Evolutionary conservation across 257 asterid genomes (phyloP).

Genomic region (Solanum pinnatisectum): DNA sequence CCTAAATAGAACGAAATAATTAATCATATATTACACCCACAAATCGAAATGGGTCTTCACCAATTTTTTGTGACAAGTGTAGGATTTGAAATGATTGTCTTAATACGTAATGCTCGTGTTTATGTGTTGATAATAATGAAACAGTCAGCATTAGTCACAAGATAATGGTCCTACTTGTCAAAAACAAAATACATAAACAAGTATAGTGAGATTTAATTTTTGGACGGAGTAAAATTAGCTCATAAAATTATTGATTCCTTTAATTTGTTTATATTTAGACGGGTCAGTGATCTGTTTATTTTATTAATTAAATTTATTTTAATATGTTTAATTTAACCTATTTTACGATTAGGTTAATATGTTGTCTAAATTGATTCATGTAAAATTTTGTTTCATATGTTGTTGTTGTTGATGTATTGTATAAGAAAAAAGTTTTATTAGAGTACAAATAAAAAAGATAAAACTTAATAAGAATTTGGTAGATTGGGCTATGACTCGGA

Average conservation of each 20-base stretch:
- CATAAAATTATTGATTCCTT: neutral
- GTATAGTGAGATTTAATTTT: neutral
- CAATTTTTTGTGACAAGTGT: neutral
- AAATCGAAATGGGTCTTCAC: neutral
- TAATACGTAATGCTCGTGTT: conserved; percentile 7
- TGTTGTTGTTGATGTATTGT: neutral
- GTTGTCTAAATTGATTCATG: neutral
- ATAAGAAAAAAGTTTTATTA: neutral
- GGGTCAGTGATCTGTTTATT: neutral
- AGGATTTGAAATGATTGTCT: conserved; percentile 2
- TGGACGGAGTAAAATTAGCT: neutral
- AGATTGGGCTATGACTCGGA: neutral
- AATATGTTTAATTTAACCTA: neutral
- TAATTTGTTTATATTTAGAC: neutral
- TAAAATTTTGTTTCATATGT: too few relatives aligned
- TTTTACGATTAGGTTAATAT: neutral
- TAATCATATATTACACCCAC: neutral
- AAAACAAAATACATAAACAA: neutral
- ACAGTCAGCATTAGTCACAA: neutral
- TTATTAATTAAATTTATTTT: neutral
- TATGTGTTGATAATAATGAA: neutral
- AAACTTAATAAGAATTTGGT: neutral
- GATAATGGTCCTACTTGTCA: neutral
- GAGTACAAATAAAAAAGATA: neutral
- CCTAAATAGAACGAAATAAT: neutral